Base-by-base conservation (phyloP, 176 grass and related monocot species). In the Cenchrus fungigraminus region DNA sequence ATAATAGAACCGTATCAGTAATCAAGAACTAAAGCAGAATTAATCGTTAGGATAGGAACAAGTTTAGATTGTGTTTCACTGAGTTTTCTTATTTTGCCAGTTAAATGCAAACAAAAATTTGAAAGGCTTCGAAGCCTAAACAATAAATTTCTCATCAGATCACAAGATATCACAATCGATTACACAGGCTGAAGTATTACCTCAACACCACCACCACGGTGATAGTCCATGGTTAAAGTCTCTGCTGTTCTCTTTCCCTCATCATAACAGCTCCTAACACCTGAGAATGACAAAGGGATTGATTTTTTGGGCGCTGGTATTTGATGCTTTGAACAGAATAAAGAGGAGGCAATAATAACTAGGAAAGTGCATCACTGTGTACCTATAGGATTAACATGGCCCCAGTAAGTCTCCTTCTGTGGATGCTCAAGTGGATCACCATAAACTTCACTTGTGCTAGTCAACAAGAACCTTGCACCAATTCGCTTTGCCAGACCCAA, bases 361-460 rank as follows among this genome's bases (percentile, higher is more conserved):
- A 37, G 28, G 43, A n/a, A 1, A 52, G 4, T 1, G 22, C 8
- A 9, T 67, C 22, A 75, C 22, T 43, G 15, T 73, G 74, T 91
- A 98, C 93, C 95, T 54, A 98, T 98, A 68, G 95, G 95, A 68
- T 98, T 98, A 81, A 98, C 95, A 85, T 98, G 94, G 68, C 95
- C 92, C 95, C 95, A 95, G 16, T 98, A 98, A 51, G 89, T 89
- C 59, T 98, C 95, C 64, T 90, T 95, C 78, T 98, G 95, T 66
- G 95, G 92, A 85, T 98, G 95, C 76, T 98, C 90, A 79, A 98
- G 95, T 3, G 92, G 95, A 85, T 98, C 95, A 73, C 95, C 95
- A 71, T 98, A 98, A 55, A 98, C 95, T 89, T 98, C 95, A 72
- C 91, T 93, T 74, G 95, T 98, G 74, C 91, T 93, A 53, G 92